These are phyloP conservation scores for Aspergillus haitiensis DNA, from an alignment of 495 filamentous ascomycete genomes.

Conservation along the genomic window DNA sequence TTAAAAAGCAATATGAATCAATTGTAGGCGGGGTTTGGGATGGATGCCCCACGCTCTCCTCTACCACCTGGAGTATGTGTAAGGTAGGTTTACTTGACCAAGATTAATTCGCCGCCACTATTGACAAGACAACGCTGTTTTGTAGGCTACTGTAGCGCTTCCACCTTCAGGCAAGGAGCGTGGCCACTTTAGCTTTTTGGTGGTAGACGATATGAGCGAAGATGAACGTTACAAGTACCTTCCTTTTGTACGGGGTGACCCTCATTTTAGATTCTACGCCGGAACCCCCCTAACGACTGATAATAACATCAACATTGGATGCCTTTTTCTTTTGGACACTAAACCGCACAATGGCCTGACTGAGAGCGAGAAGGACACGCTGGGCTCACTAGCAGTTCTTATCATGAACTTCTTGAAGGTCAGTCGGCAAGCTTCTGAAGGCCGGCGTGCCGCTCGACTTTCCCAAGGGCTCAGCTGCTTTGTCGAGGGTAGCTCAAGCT, in stretches of 20 bases:
- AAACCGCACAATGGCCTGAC: slow-evolving; percentile 40
- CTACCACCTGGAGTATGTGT: slow-evolving; percentile 50
- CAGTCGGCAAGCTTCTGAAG: slow-evolving; percentile 56
- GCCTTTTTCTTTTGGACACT: slow-evolving; percentile 63
- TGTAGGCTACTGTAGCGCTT: slow-evolving; percentile 36
- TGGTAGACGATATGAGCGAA: slow-evolving; percentile 40
- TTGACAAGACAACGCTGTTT: slow-evolving; percentile 4
- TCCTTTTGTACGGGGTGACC: slow-evolving; percentile 43
- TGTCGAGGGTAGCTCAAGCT: slow-evolving; percentile 55
- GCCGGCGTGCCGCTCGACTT: slow-evolving; percentile 57
- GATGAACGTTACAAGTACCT: slow-evolving; percentile 44
- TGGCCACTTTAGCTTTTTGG: slow-evolving; percentile 35
- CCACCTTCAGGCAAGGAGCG: slow-evolving; percentile 35
- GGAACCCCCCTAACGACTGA: slow-evolving; percentile 61
- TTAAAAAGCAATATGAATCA: slow-evolving; percentile 32
- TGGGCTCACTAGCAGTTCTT: slow-evolving; percentile 52
- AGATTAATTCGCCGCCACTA: slow-evolving; percentile 1
- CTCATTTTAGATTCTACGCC: slow-evolving; percentile 49
- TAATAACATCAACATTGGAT: slow-evolving; percentile 68
- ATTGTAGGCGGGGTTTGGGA: slow-evolving; percentile 45
- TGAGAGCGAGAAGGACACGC: slow-evolving; percentile 38
- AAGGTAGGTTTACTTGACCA: slow-evolving; percentile 30
- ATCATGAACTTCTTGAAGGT: slow-evolving; percentile 66
- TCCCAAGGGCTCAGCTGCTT: slow-evolving; percentile 63
- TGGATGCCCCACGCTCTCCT: slow-evolving; percentile 40